A percentile compares a stretch with the other conserved stretches of the same genome.
Conservation (phyloP, 495 filamentous ascomycete genomes). For the Xylaria grammica region DNA sequence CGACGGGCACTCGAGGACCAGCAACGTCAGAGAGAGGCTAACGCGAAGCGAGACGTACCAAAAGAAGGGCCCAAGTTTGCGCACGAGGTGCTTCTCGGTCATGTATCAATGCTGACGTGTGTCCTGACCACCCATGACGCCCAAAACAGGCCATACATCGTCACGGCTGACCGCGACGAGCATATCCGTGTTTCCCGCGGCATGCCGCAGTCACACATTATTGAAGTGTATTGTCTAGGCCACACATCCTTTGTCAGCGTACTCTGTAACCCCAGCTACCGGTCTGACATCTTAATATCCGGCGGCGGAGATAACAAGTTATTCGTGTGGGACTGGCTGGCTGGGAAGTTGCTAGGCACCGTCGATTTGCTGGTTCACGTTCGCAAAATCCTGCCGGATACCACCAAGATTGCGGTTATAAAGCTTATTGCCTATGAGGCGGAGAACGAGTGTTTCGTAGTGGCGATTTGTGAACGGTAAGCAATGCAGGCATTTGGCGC, state of each 20-base stretch:
- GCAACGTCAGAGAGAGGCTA: constrained; percentile 67
- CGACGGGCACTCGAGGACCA: constrained; percentile 76
- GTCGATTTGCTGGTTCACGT: constrained; percentile 54
- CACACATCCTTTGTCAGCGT: constrained; percentile 82
- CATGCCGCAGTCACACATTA: constrained; percentile 81
- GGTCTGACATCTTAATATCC: constrained; percentile 70
- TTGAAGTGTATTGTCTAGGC: constrained; percentile 86
- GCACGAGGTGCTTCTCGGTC: constrained; percentile 78
- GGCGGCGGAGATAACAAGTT: constrained; percentile 84
- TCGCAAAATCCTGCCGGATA: constrained; percentile 32
- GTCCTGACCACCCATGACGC: constrained; percentile 55
- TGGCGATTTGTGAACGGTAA: constrained; percentile 75
- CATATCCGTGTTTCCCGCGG: constrained; percentile 92
- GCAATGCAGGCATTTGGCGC: constrained; percentile 25
- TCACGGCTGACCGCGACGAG: constrained; percentile 94
- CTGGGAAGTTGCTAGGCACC: constrained; percentile 58
- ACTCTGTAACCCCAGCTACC: constrained; percentile 65
- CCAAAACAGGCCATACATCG: constrained; percentile 65
- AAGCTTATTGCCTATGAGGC: constrained; percentile 45
- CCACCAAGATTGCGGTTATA: constrained; percentile 57
- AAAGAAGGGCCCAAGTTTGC: constrained; percentile 64
- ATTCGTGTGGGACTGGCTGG: constrained; percentile 81
- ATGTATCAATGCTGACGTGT: constrained; percentile 92
- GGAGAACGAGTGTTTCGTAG: constrained; percentile 43
- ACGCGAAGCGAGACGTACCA: constrained; percentile 47